Percentiles rank a stretch among this genome's conserved stretches.
phyloP scores from a whole-genome alignment of 2,329 filamentous ascomycete species.

The Aspergillus amoenus region DNA sequence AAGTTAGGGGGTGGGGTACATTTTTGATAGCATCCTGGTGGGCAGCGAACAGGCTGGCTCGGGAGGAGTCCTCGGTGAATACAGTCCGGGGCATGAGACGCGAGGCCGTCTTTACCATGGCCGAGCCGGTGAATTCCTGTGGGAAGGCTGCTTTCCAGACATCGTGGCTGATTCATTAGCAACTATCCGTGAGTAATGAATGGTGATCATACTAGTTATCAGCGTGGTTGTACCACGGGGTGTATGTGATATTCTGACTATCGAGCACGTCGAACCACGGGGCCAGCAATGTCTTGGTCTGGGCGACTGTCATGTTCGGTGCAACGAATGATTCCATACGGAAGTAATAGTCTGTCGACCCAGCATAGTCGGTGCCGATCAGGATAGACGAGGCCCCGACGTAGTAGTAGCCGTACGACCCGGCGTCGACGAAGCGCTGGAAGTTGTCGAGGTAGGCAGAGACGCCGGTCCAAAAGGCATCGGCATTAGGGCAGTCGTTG shows the following conservation, averaged over 20 bases:
- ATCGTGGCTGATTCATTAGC: slow-evolving; percentile 17
- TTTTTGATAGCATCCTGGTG: slow-evolving; percentile 19
- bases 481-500: slow-evolving; percentile 15
- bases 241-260: slow-evolving; percentile 18
- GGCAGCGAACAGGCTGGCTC: slow-evolving; percentile 14
- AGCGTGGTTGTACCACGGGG: slow-evolving; percentile 21
- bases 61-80: slow-evolving; percentile 19
- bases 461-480: slow-evolving; percentile 21
- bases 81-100: slow-evolving; percentile 22
- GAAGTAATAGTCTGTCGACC: slow-evolving; percentile 25
- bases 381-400: slow-evolving; percentile 16
- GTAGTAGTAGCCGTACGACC: slow-evolving; percentile 25
- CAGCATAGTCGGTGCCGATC: slow-evolving; percentile 17
- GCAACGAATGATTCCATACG: slow-evolving; percentile 26
- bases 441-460: slow-evolving; percentile 20
- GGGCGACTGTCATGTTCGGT: slow-evolving; percentile 20
- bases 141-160: slow-evolving; percentile 20
- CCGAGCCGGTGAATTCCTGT: slow-evolving; percentile 18
- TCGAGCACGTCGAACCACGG: slow-evolving; percentile 23
- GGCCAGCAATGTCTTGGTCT: slow-evolving; percentile 19
- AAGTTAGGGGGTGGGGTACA: not conserved
- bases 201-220: slow-evolving; percentile 22
- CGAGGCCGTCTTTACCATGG: slow-evolving; percentile 22
- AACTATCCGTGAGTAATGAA: no score
- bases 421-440: slow-evolving; percentile 21